phyloP scores from a whole-genome alignment of 2,329 filamentous ascomycete species.

The Sporothrix globosa region DNA sequence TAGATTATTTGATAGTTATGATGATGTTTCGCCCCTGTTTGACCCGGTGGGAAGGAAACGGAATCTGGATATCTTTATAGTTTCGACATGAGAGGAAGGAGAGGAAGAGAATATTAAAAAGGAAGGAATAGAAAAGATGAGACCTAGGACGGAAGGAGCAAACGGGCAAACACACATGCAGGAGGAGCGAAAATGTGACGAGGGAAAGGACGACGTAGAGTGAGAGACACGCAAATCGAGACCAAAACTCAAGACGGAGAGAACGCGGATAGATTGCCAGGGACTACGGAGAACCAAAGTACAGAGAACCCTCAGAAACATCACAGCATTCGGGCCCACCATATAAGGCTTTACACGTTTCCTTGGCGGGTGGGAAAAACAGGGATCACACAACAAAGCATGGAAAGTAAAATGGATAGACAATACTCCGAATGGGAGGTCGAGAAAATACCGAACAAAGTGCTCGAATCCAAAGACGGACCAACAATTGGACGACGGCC shows the following conservation, averaged over 20 bases:
- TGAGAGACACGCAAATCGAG: not conserved
- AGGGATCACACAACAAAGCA: not conserved
- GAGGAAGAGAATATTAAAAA: not conserved
- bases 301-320: not conserved
- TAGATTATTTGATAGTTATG: not conserved
- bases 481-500: not conserved
- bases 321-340: not conserved
- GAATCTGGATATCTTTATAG: slow-evolving; percentile 17
- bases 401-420: slow-evolving; percentile 3
- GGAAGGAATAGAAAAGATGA: not conserved
- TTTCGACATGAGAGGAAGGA: slow-evolving; percentile 7
- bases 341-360: not conserved
- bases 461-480: not conserved
- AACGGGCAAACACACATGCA: not conserved
- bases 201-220: not conserved
- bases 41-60: slow-evolving; percentile 1
- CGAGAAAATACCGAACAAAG: slow-evolving; percentile 17
- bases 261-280: slow-evolving; percentile 20
- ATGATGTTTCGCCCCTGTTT: not conserved
- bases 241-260: slow-evolving; percentile 8
- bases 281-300: slow-evolving; percentile 2
- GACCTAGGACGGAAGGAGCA: slow-evolving; percentile 13
- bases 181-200: not conserved
- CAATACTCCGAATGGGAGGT: not conserved
- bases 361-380: not conserved